Evolutionary conservation across 805 yeast species (phyloP), one percentile per base, ranked within the genome.

Genomic region (Sungouiella blattae): DNA sequence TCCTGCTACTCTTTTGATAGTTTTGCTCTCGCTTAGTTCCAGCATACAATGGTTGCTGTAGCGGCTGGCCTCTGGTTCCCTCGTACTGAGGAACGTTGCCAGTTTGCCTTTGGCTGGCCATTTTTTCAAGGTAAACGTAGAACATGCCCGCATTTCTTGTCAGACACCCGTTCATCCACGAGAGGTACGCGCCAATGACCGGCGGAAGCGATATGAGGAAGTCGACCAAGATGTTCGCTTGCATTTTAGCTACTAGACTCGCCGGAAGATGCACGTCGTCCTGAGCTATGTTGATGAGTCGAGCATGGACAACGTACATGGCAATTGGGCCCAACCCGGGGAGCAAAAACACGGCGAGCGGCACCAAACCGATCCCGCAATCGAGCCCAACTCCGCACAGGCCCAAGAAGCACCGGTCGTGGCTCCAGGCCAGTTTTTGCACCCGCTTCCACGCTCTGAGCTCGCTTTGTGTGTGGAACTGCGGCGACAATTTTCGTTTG

Each of bases 61-160:
- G 8, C 13, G 28, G 34, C 12, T 18, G 15, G 12, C 5, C 28
- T 12, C 31, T 20, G 11, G 35, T 36, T 3, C 50, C 50, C 3
- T 41, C 14, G 16, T 46, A 46, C 11, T 32, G 31, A 3, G 48
- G 41, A 6, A 35, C 41, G 13, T 26, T 23, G 5, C 49, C 49
- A 12, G 16, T 5, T 8, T 34, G 36, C 25, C 43, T 30, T 21
- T 41, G 37, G 21, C 33, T 34, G 5, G 36, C 41, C 21, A 31
- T 11, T 12, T 29, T 26, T 28, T 35, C 35, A 29, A 47, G n/a
- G 33, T 41, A 40, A 14, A 24, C 31, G 54, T 86, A 87, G 6
- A 88, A 71, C 49, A 87, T 51, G 0, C 91, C 89, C 0, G 96
- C 95, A 57, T 91, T 89, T 50, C 96, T 68, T 0, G 96, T 86